phyloP scores from a whole-genome alignment of 2,329 filamentous ascomycete species.

The Fusarium sororula region DNA sequence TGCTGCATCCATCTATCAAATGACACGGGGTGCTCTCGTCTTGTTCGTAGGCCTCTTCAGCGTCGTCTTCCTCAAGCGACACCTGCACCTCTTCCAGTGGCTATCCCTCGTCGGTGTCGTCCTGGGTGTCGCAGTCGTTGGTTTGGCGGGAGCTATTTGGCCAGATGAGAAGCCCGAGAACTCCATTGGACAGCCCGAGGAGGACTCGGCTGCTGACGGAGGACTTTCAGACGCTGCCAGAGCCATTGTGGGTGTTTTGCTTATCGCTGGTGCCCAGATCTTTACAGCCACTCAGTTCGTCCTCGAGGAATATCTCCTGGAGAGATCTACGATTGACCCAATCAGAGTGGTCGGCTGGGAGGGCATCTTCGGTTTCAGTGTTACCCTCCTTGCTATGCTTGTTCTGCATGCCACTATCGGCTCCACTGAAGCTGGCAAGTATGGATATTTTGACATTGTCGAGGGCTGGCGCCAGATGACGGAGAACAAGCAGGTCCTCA shows the following conservation, averaged over 20 bases:
- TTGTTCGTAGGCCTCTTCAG: constrained; percentile 96
- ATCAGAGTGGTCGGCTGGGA: constrained; percentile 96
- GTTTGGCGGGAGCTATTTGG: constrained; percentile 85
- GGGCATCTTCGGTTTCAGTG: constrained; percentile 85
- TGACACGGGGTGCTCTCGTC: constrained; percentile 94
- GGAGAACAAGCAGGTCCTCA: constrained; percentile 72
- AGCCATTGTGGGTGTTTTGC: constrained; percentile 82
- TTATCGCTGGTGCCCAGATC: constrained; percentile 94
- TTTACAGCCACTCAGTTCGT: constrained; percentile 98
- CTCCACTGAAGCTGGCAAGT: constrained; percentile 73
- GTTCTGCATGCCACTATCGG: constrained; percentile 82
- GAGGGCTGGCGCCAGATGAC: constrained; percentile 88
- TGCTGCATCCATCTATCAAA: constrained; percentile 96
- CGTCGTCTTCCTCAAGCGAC: constrained; percentile 85
- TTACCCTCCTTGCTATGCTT: constrained; percentile 82
- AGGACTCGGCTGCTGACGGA: constrained; percentile 53
- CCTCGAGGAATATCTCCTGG: constrained; percentile 90
- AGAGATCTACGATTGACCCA: constrained; percentile 73
- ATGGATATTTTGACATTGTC: constrained; percentile 89
- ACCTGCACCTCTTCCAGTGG: constrained; percentile 91
- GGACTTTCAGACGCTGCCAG: constrained; percentile 48
- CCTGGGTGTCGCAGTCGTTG: constrained; percentile 86
- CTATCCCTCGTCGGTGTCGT: constrained; percentile 87
- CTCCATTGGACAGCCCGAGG: constrained; percentile 43
- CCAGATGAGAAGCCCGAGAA: constrained; percentile 67